Evolutionary conservation across 495 filamentous ascomycete species (phyloP).

Genomic region (Aspergillus indologenus): DNA sequence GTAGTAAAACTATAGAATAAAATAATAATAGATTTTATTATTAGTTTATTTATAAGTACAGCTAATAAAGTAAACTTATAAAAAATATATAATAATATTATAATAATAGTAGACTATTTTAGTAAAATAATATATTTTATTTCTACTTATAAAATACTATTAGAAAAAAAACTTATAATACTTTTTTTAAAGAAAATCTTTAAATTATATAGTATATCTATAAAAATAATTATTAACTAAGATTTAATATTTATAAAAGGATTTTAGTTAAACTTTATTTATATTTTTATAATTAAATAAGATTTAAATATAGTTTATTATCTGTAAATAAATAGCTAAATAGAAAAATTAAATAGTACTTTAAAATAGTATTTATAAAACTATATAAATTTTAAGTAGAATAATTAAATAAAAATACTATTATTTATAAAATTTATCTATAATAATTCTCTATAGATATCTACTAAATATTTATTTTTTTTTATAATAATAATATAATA

Average conservation of each 20-base stretch:
- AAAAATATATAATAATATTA: too few species aligned
- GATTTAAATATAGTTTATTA: constrained; percentile 5
- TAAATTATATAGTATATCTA: not conserved
- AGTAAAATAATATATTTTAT: not conserved
- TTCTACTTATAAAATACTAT: not conserved
- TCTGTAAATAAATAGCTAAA: constrained; percentile 10
- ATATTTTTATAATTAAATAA: constrained; percentile 4
- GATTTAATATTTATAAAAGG: not conserved
- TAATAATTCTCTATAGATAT: constrained; percentile 7
- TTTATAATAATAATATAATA: not conserved
- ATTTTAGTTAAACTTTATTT: constrained; percentile 7
- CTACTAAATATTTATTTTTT: not conserved
- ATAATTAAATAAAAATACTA: constrained; percentile 9
- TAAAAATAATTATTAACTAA: not conserved
- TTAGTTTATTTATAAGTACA: too few species aligned
- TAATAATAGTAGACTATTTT: not conserved
- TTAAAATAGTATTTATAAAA: constrained; percentile 8
- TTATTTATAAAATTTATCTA: constrained; percentile 9
- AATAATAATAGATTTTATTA: not conserved
- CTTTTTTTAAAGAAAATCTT: not conserved
- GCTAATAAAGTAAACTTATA: too few species aligned
- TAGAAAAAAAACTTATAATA: not conserved
- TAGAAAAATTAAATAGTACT: constrained; percentile 4
- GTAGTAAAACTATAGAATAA: not conserved
- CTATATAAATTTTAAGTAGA: constrained; percentile 11